Percentiles rank a stretch among this genome's conserved stretches.
These are phyloP conservation scores for Verticillium longisporum DNA, from an alignment of 2,329 filamentous ascomycete genomes.

Conservation along the genomic window DNA sequence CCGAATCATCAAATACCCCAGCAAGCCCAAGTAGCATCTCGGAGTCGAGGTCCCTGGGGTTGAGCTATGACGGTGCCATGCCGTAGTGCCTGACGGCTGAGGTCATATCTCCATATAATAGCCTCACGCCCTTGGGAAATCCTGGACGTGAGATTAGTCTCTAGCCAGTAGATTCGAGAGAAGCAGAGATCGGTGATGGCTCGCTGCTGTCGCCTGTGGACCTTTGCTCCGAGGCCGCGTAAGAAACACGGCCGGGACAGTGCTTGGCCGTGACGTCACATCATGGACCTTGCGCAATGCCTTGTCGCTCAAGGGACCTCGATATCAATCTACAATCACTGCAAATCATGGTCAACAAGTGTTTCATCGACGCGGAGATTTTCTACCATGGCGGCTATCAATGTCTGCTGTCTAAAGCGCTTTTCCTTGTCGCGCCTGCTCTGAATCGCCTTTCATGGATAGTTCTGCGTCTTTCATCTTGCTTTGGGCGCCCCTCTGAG, in stretches of 20 bases:
- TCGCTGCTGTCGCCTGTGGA: background rate
- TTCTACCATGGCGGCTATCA: background rate
- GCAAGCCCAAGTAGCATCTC: background rate
- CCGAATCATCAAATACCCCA: background rate
- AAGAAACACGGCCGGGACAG: background rate
- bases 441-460: too few relatives aligned
- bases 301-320: too few relatives aligned
- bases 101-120: background rate
- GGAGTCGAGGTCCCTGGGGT: too few relatives aligned
- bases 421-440: too few relatives aligned
- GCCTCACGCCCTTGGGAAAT: background rate
- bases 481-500: too few relatives aligned
- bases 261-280: background rate
- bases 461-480: too few relatives aligned
- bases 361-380: background rate
- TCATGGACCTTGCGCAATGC: background rate
- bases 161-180: background rate
- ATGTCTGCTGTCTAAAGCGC: too few relatives aligned
- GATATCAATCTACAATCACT: background rate
- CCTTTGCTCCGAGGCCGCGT: background rate
- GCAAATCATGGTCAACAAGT: background rate
- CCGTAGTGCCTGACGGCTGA: background rate
- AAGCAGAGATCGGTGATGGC: background rate
- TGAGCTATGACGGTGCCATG: background rate
- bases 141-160: background rate